A percentile compares a stretch with the other conserved stretches of the same genome.
Evolutionary conservation across 2,329 filamentous ascomycete genomes (phyloP).

Genomic region (Xylaria sp.): DNA sequence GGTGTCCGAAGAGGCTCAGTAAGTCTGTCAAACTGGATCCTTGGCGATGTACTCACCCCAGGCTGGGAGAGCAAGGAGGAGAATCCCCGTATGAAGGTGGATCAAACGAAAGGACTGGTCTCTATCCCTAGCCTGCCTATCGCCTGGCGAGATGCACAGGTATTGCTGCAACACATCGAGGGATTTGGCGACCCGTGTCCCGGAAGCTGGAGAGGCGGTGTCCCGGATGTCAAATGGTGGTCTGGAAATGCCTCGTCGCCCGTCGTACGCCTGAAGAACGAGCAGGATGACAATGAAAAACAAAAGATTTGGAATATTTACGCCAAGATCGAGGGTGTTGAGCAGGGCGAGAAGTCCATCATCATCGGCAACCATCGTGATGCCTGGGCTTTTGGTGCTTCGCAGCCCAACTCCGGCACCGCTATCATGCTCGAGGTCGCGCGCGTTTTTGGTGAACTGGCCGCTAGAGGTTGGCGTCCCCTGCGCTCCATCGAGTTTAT

Average conservation of each 20-base stretch:
- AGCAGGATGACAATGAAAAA: slow-evolving; percentile 81
- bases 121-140: slow-evolving; percentile 90
- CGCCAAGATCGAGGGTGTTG: slow-evolving; percentile 81
- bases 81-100: slow-evolving; percentile 68
- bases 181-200: slow-evolving; percentile 74
- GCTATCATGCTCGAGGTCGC: slow-evolving; percentile 90
- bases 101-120: slow-evolving; percentile 73
- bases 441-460: slow-evolving; percentile 80
- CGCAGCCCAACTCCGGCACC: slow-evolving; percentile 85
- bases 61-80: slow-evolving; percentile 77
- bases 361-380: slow-evolving; percentile 94
- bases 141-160: slow-evolving; percentile 86
- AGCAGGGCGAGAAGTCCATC: slow-evolving; percentile 81
- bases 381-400: slow-evolving; percentile 86
- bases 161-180: slow-evolving; percentile 75
- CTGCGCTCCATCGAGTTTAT: slow-evolving; percentile 95
- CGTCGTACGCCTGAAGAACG: slow-evolving; percentile 79
- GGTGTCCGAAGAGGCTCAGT: slow-evolving; percentile 84
- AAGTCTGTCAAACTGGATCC: slow-evolving; percentile 77
- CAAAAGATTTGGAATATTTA: slow-evolving; percentile 94
- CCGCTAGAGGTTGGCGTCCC: slow-evolving; percentile 81
- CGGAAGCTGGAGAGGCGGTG: slow-evolving; percentile 75
- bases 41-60: slow-evolving; percentile 91
- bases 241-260: slow-evolving; percentile 79
- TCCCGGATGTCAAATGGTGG: slow-evolving; percentile 84